A percentile compares a stretch with the other conserved stretches of the same genome.
Evolutionary conservation across 495 filamentous ascomycete species (phyloP).

Genomic region (Glarea lozoyensis): DNA sequence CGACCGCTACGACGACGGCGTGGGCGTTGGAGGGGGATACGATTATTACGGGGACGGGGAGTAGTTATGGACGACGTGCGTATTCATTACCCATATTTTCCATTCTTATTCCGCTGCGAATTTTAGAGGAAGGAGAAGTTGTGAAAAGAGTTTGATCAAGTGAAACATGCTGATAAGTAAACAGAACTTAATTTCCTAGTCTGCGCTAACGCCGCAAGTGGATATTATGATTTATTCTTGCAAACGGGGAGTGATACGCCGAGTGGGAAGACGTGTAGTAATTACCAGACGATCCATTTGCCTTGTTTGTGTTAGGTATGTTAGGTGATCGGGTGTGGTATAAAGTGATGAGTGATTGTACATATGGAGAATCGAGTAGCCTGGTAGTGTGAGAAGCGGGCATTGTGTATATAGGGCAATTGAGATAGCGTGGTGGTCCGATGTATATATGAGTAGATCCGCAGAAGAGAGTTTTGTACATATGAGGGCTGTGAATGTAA

Average conservation of each 20-base stretch:
- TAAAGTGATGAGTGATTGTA: too few species aligned
- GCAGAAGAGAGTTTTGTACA: too few species aligned
- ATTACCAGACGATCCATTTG: conserved; percentile 42
- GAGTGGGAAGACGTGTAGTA: conserved; percentile 36
- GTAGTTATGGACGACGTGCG: conserved; percentile 35
- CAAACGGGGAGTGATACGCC: conserved; percentile 40
- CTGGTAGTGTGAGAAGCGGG: too few species aligned
- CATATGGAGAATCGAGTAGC: too few species aligned
- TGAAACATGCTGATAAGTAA: neutral
- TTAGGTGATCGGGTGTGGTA: too few species aligned
- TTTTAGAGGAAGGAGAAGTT: neutral
- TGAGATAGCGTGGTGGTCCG: too few species aligned
- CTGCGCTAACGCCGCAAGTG: conserved; percentile 27
- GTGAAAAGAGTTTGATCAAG: neutral
- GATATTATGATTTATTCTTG: conserved; percentile 39
- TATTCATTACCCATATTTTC: neutral
- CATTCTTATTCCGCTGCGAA: neutral
- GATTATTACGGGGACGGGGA: conserved; percentile 36
- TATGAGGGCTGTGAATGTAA: too few species aligned
- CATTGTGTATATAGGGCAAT: too few species aligned
- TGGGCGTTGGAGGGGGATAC: conserved; percentile 47
- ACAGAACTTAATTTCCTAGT: conserved; percentile 41
- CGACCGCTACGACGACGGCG: conserved; percentile 27
- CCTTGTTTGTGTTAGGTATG: conserved; percentile 34
- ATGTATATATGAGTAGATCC: too few species aligned